phyloP scores from a whole-genome alignment of 148 eudicot species.

The Chenopodium album region DNA sequence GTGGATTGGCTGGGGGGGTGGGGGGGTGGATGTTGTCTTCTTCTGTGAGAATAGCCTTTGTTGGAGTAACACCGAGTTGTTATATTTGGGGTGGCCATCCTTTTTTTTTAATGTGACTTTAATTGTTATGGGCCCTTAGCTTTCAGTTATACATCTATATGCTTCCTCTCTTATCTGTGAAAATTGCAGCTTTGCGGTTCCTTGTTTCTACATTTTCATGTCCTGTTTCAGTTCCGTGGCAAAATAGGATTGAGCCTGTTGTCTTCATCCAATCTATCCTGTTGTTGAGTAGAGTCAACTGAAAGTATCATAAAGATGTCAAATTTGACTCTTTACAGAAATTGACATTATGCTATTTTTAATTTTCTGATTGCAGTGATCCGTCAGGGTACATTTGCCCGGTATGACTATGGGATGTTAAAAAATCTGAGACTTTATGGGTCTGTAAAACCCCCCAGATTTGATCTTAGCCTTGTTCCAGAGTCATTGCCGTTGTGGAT shows the following conservation, averaged over 20 bases:
- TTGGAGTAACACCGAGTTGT: too few relatives aligned
- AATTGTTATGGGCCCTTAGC: too few relatives aligned
- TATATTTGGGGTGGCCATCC: too few relatives aligned
- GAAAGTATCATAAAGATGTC: not conserved
- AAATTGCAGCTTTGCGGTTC: too few relatives aligned
- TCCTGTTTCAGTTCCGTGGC: not conserved
- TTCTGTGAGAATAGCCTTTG: too few relatives aligned
- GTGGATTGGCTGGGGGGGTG: too few relatives aligned
- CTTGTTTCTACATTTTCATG: not conserved
- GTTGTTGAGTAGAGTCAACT: not conserved
- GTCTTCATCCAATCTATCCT: not conserved
- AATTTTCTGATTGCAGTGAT: conserved; percentile 60
- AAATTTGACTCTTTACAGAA: not conserved
- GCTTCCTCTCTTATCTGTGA: too few relatives aligned
- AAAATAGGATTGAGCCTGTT: not conserved
- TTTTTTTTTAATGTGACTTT: too few relatives aligned
- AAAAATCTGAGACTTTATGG: conserved; percentile 70
- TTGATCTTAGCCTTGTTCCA: conserved; percentile 71
- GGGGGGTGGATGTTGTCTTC: too few relatives aligned
- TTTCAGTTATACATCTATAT: too few relatives aligned
- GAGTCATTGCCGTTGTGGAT: conserved; percentile 85
- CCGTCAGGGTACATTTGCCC: conserved; percentile 83
- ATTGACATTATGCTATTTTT: not conserved
- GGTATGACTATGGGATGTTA: conserved; percentile 76
- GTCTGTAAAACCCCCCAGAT: conserved; percentile 61